Evolutionary conservation across 371 early-diverging fungal species (phyloP).

Genomic region (Batkoa obscura): DNA sequence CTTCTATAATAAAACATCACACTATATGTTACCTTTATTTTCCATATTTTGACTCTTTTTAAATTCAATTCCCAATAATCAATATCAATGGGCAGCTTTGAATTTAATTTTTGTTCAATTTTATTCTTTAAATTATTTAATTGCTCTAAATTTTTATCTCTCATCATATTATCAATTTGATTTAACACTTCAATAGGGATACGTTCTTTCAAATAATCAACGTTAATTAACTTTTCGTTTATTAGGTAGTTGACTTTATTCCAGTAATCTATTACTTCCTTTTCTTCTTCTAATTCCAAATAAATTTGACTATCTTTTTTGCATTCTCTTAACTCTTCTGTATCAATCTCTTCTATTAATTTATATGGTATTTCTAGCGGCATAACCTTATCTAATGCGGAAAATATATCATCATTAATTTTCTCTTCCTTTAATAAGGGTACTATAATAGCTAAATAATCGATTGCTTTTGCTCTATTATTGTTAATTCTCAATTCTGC

Average conservation of each 20-base stretch:
- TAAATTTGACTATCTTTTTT: slow-evolving; percentile 73
- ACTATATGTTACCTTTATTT: slow-evolving; percentile 58
- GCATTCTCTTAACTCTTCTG: slow-evolving; percentile 53
- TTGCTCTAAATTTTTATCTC: slow-evolving; percentile 51
- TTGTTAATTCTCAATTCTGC: slow-evolving; percentile 80
- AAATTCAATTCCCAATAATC: slow-evolving; percentile 87
- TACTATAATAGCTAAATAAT: slow-evolving; percentile 78
- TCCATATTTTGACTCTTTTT: slow-evolving; percentile 55
- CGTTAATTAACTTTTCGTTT: slow-evolving; percentile 14
- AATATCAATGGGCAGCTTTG: slow-evolving; percentile 59
- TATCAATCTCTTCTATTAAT: slow-evolving; percentile 50
- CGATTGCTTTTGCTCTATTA: slow-evolving; percentile 77
- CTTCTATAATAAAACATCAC: neutral
- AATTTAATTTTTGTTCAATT: slow-evolving; percentile 43
- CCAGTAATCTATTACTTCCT: slow-evolving; percentile 64
- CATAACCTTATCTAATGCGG: slow-evolving; percentile 47
- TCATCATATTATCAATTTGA: slow-evolving; percentile 26
- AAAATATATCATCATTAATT: slow-evolving; percentile 22
- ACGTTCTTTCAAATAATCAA: neutral
- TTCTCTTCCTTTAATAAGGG: slow-evolving; percentile 39
- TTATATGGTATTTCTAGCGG: slow-evolving; percentile 74
- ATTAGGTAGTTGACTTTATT: slow-evolving; percentile 43
- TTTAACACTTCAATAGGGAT: neutral
- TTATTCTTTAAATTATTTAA: slow-evolving; percentile 46
- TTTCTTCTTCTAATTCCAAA: slow-evolving; percentile 55